Conservation (phyloP, 2,329 filamentous ascomycete genomes). For the Aplosporella prunicola region DNA sequence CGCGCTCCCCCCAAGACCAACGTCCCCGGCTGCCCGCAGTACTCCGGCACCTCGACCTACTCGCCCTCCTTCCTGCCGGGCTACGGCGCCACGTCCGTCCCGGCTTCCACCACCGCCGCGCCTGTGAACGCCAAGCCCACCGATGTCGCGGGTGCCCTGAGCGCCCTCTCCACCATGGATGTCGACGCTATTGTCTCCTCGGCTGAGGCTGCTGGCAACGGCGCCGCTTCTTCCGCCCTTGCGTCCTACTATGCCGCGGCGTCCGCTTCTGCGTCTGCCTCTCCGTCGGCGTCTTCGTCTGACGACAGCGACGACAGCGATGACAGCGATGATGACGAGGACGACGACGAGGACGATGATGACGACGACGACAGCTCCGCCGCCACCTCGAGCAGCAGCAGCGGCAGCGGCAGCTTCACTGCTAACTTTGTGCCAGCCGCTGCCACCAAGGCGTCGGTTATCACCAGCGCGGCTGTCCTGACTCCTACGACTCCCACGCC, state of each 20-base stretch:
- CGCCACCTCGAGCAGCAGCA: not conserved
- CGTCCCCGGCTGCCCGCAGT: constrained; percentile 50
- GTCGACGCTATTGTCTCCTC: constrained; percentile 2
- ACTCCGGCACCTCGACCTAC: constrained; percentile 48
- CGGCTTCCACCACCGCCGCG: constrained; percentile 1
- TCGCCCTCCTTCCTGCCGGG: constrained; percentile 40
- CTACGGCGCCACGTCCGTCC: constrained; percentile 14
- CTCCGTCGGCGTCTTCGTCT: constrained; percentile 2
- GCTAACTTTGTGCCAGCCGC: too few relatives aligned
- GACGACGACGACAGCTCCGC: constrained; percentile 2
- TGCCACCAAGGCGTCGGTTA: too few relatives aligned
- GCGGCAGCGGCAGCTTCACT: too few relatives aligned
- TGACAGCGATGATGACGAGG: not conserved
- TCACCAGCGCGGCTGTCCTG: too few relatives aligned
- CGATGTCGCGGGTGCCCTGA: constrained; percentile 1
- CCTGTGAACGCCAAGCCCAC: constrained; percentile 9
- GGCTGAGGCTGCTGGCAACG: not conserved
- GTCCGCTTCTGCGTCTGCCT: constrained; percentile 2
- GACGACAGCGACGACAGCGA: constrained; percentile 6
- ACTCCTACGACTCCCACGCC: too few relatives aligned
- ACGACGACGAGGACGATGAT: not conserved
- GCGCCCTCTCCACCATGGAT: constrained; percentile 4
- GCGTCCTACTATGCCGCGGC: not conserved
- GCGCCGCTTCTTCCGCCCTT: not conserved
- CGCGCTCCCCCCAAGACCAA: constrained; percentile 54